Evolutionary conservation across 2,329 filamentous ascomycete genomes (phyloP).

Genomic region (Aspergillus fumigatiaffinis): DNA sequence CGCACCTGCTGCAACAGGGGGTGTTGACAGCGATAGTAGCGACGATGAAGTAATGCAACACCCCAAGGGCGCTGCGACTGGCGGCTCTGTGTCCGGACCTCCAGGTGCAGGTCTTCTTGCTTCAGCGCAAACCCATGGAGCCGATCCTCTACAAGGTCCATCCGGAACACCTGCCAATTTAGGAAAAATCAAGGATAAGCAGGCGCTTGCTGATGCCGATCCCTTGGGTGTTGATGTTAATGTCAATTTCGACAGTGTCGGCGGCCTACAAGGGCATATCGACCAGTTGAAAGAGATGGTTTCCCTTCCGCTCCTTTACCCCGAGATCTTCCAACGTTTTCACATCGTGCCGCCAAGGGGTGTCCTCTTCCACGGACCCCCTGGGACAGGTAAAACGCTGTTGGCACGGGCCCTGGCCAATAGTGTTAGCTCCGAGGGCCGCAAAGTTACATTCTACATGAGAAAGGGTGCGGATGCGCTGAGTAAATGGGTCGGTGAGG

Average conservation of each 20-base stretch:
- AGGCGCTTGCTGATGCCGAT: constrained; percentile 87
- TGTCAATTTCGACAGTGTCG: constrained; percentile 91
- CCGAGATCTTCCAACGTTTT: constrained; percentile 86
- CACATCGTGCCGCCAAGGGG: constrained; percentile 91
- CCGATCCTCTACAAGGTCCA: constrained; percentile 52
- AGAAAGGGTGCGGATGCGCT: constrained; percentile 95
- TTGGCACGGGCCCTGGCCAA: constrained; percentile 89
- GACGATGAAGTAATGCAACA: constrained; percentile 80
- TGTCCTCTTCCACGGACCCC: constrained; percentile 93
- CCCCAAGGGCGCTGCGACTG: constrained; percentile 57
- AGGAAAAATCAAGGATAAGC: constrained; percentile 89
- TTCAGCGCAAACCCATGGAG: constrained; percentile 51
- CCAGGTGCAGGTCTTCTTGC: constrained; percentile 53
- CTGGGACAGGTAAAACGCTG: constrained; percentile 97
- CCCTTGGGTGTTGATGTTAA: constrained; percentile 88
- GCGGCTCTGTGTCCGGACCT: constrained; percentile 55
- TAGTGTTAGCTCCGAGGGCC: constrained; percentile 80
- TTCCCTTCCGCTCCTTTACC: constrained; percentile 85
- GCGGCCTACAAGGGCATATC: constrained; percentile 88
- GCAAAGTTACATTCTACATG: constrained; percentile 99
- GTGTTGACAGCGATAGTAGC: constrained; percentile 90
- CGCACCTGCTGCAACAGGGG: constrained; percentile 64
- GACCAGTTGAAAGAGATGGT: constrained; percentile 99
- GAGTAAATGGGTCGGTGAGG: constrained; percentile 98
- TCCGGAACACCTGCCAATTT: constrained; percentile 73